Percentiles rank a stretch among this genome's conserved stretches.
Evolutionary conservation across 169 alveolate genomes (phyloP).

Genomic region (Plasmodium knowlesi): DNA sequence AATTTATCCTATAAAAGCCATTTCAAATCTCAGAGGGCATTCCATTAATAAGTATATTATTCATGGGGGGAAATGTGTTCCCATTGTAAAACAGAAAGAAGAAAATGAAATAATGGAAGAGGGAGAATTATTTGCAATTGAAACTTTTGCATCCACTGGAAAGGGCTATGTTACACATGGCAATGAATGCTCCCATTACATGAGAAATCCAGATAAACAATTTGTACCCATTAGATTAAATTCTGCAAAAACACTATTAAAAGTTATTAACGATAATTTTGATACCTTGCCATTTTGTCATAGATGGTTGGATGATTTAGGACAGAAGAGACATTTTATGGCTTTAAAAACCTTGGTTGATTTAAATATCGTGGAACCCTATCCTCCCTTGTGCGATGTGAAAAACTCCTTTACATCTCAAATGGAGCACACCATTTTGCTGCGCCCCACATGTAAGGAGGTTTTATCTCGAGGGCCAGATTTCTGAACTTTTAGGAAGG

Average conservation of each 20-base stretch:
- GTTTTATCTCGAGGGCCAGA: conserved; percentile 98
- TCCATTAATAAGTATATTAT: conserved; percentile 96
- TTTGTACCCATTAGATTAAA: conserved; percentile 91
- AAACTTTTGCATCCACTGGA: conserved; percentile 99
- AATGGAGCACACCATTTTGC: conserved; percentile 98
- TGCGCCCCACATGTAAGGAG: conserved; percentile 98
- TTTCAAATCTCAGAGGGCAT: conserved; percentile 99
- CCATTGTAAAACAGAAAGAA: conserved; percentile 94
- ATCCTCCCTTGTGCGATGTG: conserved; percentile 99
- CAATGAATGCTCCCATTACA: conserved; percentile 96
- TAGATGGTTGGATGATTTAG: conserved; percentile 98
- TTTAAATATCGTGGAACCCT: conserved; percentile 96
- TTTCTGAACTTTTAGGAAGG: conserved; percentile 81
- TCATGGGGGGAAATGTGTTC: conserved; percentile 99
- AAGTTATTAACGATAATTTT: conserved; percentile 94
- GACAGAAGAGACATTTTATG: conserved; percentile 94
- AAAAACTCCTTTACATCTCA: conserved; percentile 98
- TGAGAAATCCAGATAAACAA: conserved; percentile 95
- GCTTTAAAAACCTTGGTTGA: conserved; percentile 96
- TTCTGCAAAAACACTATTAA: conserved; percentile 93
- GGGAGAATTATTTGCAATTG: conserved; percentile 99
- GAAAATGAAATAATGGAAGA: conserved; percentile 97
- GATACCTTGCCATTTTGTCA: conserved; percentile 99
- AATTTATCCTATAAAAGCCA: conserved; percentile 94
- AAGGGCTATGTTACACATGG: conserved; percentile 93